Evolutionary conservation across 495 filamentous ascomycete species (phyloP).

Genomic region (Lichenothelia convexa): DNA sequence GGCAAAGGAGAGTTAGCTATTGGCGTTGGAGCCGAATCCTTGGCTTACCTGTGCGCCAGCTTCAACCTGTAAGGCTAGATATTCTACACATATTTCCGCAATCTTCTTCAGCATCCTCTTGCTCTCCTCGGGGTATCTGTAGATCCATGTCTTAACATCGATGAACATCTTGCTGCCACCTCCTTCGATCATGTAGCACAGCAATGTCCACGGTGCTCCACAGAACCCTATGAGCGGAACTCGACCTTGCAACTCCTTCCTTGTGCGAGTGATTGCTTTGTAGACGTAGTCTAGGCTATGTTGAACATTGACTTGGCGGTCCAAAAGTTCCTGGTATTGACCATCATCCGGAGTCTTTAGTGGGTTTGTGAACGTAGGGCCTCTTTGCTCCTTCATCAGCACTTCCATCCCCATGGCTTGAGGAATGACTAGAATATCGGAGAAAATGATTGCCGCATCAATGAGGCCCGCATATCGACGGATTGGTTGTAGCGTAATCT

Average conservation of each 20-base stretch:
- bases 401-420: conserved; percentile 96
- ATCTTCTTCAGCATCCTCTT: conserved; percentile 78
- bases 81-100: conserved; percentile 78
- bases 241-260: conserved; percentile 67
- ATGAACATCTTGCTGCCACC: conserved; percentile 87
- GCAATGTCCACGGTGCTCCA: conserved; percentile 86
- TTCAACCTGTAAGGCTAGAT: conserved; percentile 76
- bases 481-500: conserved; percentile 80
- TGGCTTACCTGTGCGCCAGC: conserved; percentile 65
- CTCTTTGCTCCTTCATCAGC: conserved; percentile 92
- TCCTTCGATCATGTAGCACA: conserved; percentile 98
- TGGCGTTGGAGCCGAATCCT: neutral
- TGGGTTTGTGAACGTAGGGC: conserved; percentile 80
- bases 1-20: neutral
- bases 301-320: conserved; percentile 62
- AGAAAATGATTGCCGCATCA: conserved; percentile 97
- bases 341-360: conserved; percentile 56
- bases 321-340: conserved; percentile 63
- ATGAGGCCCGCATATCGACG: conserved; percentile 78
- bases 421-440: conserved; percentile 91
- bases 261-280: conserved; percentile 79
- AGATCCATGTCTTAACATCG: conserved; percentile 87
- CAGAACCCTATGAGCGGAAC: conserved; percentile 96
- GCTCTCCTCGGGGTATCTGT: conserved; percentile 64
- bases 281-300: conserved; percentile 82